phyloP scores from a whole-genome alignment of 2,329 filamentous ascomycete species.

The Dactylellina haptotyla region DNA sequence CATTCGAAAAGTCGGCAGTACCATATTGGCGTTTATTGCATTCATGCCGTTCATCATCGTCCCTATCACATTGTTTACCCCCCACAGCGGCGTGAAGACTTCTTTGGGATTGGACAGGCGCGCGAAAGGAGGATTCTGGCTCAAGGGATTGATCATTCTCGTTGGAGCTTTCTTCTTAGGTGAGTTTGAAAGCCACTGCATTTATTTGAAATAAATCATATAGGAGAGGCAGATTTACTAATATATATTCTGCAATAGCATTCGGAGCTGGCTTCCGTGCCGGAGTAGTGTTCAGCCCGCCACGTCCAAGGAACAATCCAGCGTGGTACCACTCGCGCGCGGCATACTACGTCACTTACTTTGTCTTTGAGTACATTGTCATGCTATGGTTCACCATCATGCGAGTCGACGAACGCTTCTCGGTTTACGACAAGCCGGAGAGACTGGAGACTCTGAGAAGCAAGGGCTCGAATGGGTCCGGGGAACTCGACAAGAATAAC shows the following conservation, averaged over 20 bases:
- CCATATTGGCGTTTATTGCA: slow-evolving; percentile 72
- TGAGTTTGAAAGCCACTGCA: slow-evolving; percentile 19
- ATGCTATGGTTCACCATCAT: slow-evolving; percentile 73
- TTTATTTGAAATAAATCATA: too few species aligned
- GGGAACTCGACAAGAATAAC: slow-evolving; percentile 1
- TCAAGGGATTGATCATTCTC: slow-evolving; percentile 74
- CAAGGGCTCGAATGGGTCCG: neutral
- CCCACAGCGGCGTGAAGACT: slow-evolving; percentile 59
- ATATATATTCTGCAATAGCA: slow-evolving; percentile 57
- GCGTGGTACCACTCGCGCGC: slow-evolving; percentile 77
- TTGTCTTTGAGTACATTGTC: slow-evolving; percentile 76
- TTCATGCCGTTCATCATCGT: slow-evolving; percentile 74
- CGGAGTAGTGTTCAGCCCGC: slow-evolving; percentile 68
- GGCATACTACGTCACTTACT: slow-evolving; percentile 84
- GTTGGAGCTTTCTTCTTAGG: slow-evolving; percentile 69
- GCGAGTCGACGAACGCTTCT: slow-evolving; percentile 79
- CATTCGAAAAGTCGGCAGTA: slow-evolving; percentile 64
- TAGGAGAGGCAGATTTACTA: neutral
- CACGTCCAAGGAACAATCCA: slow-evolving; percentile 66
- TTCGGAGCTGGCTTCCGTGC: slow-evolving; percentile 76
- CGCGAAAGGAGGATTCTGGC: slow-evolving; percentile 70
- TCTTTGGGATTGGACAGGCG: slow-evolving; percentile 36
- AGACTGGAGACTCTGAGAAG: slow-evolving; percentile 39
- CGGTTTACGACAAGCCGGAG: slow-evolving; percentile 70
- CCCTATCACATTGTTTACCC: slow-evolving; percentile 64